phyloP scores from a whole-genome alignment of 352 stramenopile species.

The Aphanomyces invadans region DNA sequence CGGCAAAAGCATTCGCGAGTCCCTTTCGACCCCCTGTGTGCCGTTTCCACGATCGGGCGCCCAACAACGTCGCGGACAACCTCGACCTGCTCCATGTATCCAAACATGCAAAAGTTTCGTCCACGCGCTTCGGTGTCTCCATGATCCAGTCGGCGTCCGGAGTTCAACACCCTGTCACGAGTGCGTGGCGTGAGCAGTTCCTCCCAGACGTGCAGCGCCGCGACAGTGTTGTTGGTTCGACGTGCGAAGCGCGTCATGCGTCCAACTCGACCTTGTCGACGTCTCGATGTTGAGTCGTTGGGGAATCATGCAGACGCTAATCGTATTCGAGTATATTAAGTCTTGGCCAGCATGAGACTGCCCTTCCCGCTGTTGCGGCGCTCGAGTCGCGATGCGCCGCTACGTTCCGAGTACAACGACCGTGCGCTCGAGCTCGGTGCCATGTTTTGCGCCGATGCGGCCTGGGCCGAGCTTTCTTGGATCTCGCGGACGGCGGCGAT shows the following conservation, averaged over 20 bases:
- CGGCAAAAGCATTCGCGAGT: not conserved
- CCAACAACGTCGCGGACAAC: not conserved
- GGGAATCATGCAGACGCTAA: no score
- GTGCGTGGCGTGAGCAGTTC: not conserved
- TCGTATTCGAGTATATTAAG: no score
- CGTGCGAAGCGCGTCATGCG: not conserved
- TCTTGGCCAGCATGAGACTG: not conserved
- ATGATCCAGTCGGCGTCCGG: not conserved
- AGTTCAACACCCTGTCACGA: no score
- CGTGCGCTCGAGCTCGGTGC: not conserved
- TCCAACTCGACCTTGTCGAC: no score
- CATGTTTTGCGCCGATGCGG: not conserved
- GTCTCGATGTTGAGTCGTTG: no score
- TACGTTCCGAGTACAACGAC: not conserved
- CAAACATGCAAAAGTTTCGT: not conserved
- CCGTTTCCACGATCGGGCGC: not conserved
- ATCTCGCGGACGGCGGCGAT: constrained; percentile 23
- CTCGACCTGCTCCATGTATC: not conserved
- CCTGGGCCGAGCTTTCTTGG: constrained; percentile 5
- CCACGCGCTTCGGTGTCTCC: not conserved
- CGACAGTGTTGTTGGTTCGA: constrained; percentile 8
- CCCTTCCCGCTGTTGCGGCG: not conserved
- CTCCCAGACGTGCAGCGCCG: not conserved
- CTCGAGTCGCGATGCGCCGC: not conserved
- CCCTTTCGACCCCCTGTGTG: not conserved